Conservation (phyloP, 306 rosid genomes). For the Quercus glauca region DNA sequence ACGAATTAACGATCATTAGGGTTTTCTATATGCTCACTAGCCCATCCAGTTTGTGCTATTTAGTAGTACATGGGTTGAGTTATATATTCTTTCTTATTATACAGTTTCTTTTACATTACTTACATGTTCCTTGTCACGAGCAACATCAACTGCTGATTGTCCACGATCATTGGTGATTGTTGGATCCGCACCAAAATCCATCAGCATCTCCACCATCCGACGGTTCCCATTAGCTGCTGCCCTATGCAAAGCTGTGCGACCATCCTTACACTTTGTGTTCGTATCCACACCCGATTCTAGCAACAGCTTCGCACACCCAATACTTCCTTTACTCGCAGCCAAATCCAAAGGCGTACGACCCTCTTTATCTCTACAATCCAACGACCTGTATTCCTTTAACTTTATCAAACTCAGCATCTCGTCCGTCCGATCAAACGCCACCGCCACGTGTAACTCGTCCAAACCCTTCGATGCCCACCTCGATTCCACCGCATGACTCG, state of each 20-base stretch:
- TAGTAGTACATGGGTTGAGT: too few relatives aligned
- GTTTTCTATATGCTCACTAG: too few relatives aligned
- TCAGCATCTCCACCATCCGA: conserved; percentile 31
- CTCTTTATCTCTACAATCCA: conserved; percentile 21
- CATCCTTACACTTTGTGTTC: conserved; percentile 21
- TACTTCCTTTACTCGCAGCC: conserved; percentile 34
- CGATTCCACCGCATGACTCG: conserved; percentile 2
- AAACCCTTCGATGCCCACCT: conserved; percentile 15
- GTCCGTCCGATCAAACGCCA: conserved; percentile 26
- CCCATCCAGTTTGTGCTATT: too few relatives aligned
- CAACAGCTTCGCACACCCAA: conserved; percentile 18
- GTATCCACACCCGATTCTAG: conserved; percentile 28
- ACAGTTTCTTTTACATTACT: conserved; percentile 6
- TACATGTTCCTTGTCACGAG: conserved; percentile 40
- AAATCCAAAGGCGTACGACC: conserved; percentile 37
- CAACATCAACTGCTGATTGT: conserved; percentile 17
- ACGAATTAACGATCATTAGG: too few relatives aligned
- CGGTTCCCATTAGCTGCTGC: conserved; percentile 37
- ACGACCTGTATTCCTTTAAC: conserved; percentile 12
- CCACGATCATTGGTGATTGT: conserved; percentile 17
- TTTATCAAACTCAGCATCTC: conserved; percentile 4
- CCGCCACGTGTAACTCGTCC: conserved; percentile 52
- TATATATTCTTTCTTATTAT: too few relatives aligned
- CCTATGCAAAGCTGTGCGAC: conserved; percentile 24
- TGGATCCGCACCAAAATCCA: conserved; percentile 35